Evolutionary conservation across 306 rosid species (phyloP).

Genomic region (Herpetospermum pedunculosum): DNA sequence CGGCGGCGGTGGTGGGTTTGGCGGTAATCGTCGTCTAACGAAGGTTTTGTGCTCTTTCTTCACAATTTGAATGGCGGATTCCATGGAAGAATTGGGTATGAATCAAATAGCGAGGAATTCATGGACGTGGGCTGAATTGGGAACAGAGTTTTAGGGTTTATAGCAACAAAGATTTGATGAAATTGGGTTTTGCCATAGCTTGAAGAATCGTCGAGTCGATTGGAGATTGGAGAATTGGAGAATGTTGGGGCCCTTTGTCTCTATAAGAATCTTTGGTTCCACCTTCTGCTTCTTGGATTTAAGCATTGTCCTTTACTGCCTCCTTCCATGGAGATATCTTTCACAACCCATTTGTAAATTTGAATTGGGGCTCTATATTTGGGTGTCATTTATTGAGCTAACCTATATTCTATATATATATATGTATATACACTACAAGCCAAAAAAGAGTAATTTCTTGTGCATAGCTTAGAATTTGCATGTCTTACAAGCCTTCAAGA

Average conservation of each 20-base stretch:
- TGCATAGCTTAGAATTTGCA: no score
- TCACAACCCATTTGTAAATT: no score
- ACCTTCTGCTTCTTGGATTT: not conserved
- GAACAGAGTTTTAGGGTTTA: not conserved
- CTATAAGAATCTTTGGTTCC: not conserved
- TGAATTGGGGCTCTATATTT: not conserved
- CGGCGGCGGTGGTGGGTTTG: not conserved
- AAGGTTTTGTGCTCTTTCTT: conserved; percentile 10
- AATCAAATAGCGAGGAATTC: not conserved
- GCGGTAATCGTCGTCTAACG: not conserved
- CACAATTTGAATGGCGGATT: not conserved
- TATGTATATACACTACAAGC: no score
- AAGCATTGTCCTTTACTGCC: not conserved
- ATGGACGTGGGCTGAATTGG: not conserved
- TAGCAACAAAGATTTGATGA: not conserved
- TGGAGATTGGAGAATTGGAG: not conserved
- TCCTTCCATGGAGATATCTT: not conserved
- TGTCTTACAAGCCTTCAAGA: no score
- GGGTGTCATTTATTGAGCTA: no score
- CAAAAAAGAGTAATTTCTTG: no score
- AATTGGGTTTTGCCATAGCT: not conserved
- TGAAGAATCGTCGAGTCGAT: not conserved
- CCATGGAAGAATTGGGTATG: not conserved
- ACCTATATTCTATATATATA: no score
- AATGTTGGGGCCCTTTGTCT: not conserved